Percentiles rank a stretch among this genome's conserved stretches.
phyloP scores from a whole-genome alignment of 129 eudicot genomes.

The Centella asiatica region DNA sequence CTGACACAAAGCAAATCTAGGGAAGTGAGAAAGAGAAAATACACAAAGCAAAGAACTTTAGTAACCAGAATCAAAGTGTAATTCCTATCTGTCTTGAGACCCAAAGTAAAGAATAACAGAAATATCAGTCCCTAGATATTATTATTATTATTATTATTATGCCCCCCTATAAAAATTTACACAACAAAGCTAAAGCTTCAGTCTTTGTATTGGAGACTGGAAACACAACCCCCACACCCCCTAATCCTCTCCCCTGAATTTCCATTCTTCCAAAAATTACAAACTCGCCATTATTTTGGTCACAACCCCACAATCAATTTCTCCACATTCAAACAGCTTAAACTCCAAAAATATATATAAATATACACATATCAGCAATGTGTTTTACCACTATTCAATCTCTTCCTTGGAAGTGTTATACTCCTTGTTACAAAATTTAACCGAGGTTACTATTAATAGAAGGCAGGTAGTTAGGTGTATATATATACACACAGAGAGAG shows the following conservation, averaged over 20 bases:
- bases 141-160: not conserved
- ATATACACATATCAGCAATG: conserved; percentile 10
- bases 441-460: conserved; percentile 27
- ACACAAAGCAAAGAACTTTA: conserved; percentile 65
- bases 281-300: conserved; percentile 50
- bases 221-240: conserved; percentile 27
- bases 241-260: conserved; percentile 30
- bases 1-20: conserved; percentile 70
- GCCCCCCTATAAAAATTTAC: conserved; percentile 15
- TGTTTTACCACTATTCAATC: not conserved
- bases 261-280: conserved; percentile 11
- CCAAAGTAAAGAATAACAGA: conserved; percentile 51
- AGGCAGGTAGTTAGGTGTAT: conserved; percentile 16
- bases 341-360: conserved; percentile 34
- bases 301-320: conserved; percentile 52
- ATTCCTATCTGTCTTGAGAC: conserved; percentile 45
- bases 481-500: not conserved
- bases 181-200: conserved; percentile 56
- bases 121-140: conserved; percentile 2
- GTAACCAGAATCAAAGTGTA: conserved; percentile 63
- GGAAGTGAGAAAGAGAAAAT: conserved; percentile 82
- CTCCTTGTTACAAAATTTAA: conserved; percentile 38
- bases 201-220: conserved; percentile 87
- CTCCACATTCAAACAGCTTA: conserved; percentile 52
- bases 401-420: conserved; percentile 25